Evolutionary conservation across 176 grass and related monocot species (phyloP), one percentile per base, ranked within the genome.

Genomic region (Triticum monococcum): DNA sequence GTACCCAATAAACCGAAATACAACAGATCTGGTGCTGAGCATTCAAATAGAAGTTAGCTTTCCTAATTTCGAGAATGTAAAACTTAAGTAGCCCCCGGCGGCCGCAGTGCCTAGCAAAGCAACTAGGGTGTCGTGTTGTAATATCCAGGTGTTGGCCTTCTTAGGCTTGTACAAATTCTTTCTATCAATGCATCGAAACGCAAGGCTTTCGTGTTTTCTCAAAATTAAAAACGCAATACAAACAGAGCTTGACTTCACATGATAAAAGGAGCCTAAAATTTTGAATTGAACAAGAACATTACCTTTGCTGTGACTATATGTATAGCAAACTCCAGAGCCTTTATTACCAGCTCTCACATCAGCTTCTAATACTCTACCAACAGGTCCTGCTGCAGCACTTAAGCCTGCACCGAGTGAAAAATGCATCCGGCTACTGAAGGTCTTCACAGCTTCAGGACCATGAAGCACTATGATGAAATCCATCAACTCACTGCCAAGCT

Each of bases 301-400:
- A 98, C 95, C 95, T 98, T 98, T 98, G 66, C 95, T 98, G 78
- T 87, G 93, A 88, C 95, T 98, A 90, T 98, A 95, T 75, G 95
- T 95, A 84, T 98, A 95, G 77, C 92, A 93, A 88, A 93, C 75
- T 77, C 92, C 95, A 4, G 89, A 93, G 26, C 95, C 95, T 88
- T 84, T 93, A 66, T 95, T 87, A 32, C 95, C 89, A 45, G 89
- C 87, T 88, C 95, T 83, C 13, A 98, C 11, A 83, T 98, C 95
- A 88, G 92, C 95, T 92, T 98, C 95, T 79, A 95, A 63, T 20
- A 93, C 95, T 90, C 95, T 95, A 4, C 95, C 95, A 78, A 98
- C 54, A 68, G 95, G 95, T 56, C 95, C 95, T 37, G 85, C 95
- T 79, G 95, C 95, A 80, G 80, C 91, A 86, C 95, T 98, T 78